A percentile compares a stretch with the other conserved stretches of the same genome.
phyloP scores from a whole-genome alignment of 2,329 filamentous ascomycete genomes.

The Trichoderma brevicompactum region DNA sequence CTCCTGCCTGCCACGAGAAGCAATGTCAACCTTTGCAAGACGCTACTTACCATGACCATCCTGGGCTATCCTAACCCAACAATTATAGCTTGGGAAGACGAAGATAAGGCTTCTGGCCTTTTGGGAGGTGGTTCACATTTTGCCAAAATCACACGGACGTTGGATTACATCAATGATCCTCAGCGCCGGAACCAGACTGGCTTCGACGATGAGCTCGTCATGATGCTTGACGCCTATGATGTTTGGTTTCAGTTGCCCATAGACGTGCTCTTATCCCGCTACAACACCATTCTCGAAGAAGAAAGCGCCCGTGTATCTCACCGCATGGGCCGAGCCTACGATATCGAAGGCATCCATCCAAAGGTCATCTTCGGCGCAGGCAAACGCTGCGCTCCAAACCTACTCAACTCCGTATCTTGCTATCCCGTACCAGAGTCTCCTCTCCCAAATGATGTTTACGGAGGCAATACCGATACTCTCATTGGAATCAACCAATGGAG shows the following conservation, averaged over 20 bases:
- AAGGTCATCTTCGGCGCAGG: conserved; percentile 37
- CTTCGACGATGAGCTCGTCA: conserved; percentile 38
- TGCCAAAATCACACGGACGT: conserved; percentile 37
- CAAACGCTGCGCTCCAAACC: conserved; percentile 38
- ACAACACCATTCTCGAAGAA: conserved; percentile 34
- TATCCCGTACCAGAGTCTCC: conserved; percentile 39
- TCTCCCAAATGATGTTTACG: conserved; percentile 34
- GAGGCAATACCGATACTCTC: conserved; percentile 35
- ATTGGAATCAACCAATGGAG: conserved; percentile 31
- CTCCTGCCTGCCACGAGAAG: conserved; percentile 37
- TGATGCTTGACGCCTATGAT: conserved; percentile 42
- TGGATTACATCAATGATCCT: conserved; percentile 37
- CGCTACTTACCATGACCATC: conserved; percentile 37
- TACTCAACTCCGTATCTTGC: conserved; percentile 35
- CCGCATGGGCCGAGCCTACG: conserved; percentile 35
- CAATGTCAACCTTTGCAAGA: conserved; percentile 40
- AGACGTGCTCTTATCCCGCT: conserved; percentile 37
- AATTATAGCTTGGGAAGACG: conserved; percentile 38
- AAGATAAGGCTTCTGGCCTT: conserved; percentile 29
- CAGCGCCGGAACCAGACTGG: conserved; percentile 31
- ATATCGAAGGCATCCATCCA: conserved; percentile 33
- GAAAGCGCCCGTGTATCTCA: conserved; percentile 35
- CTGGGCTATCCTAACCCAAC: conserved; percentile 39
- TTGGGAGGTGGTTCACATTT: conserved; percentile 39
- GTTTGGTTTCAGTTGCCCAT: conserved; percentile 43